A percentile compares a stretch with the other conserved stretches of the same genome.
phyloP scores from a whole-genome alignment of 257 asterid species.

The Agastache rugosa region DNA sequence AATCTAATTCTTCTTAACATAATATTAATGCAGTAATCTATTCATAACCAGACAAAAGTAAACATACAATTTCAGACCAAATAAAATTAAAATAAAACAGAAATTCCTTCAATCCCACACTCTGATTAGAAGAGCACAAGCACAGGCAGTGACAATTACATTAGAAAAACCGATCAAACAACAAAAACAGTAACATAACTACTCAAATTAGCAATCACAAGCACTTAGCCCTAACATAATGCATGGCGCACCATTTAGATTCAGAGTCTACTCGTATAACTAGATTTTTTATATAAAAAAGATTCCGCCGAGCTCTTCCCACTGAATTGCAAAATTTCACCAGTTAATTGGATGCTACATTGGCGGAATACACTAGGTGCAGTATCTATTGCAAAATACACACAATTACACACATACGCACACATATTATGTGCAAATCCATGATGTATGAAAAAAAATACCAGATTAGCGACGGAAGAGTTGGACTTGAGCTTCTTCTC shows the following conservation, averaged over 20 bases:
- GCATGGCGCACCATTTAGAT: neutral
- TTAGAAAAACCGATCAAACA: conserved; percentile 24
- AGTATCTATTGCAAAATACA: neutral
- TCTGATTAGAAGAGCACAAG: conserved; percentile 11
- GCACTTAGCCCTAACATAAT: neutral
- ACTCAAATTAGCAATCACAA: conserved; percentile 23
- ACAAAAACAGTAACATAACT: neutral
- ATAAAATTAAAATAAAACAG: neutral
- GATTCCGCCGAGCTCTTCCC: neutral
- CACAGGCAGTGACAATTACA: neutral
- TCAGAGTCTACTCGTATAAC: neutral
- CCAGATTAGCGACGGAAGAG: conserved; percentile 58
- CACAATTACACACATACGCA: neutral
- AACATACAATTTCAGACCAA: neutral
- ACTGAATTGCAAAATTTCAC: neutral
- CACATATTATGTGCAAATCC: neutral
- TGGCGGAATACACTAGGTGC: neutral
- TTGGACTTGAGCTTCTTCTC: conserved; percentile 66
- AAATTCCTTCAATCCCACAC: neutral
- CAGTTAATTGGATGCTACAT: conserved; percentile 1
- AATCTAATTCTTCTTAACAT: no score
- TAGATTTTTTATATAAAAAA: neutral
- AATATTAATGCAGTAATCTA: neutral
- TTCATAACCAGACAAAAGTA: conserved; percentile 2
- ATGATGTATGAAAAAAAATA: conserved; percentile 31